Base-by-base conservation (phyloP, 1,284 basidiomycete species). In the Sutorius eximius region DNA sequence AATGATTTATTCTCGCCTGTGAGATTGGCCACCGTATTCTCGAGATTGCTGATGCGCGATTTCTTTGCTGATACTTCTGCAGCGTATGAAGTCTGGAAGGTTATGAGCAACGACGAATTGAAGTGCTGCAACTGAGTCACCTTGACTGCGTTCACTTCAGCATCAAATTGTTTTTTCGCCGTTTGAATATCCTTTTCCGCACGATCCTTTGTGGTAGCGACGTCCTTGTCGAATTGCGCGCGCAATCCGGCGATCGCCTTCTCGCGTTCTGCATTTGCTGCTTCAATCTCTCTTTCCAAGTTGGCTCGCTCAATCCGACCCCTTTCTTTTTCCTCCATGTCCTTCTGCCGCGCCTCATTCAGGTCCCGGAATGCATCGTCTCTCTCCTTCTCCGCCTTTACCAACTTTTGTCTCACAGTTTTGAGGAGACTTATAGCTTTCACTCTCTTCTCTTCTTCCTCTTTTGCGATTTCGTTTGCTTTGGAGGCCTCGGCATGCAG, bases 371-470 rank as follows among this genome's bases (percentile, higher is more conserved):
- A 51, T 1, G 78, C 75, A 56, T 95, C 93, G 53, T 96, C 94
- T 64, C 85, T 85, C 32, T 96, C 94, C 75, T 93, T 93, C 72
- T 97, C 94, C 3, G 91, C 85, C 70, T 94, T 96, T 43, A 95
- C 90, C 20, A 94, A 75, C 71, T 96, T 97, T 71, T 92, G 87
- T 49, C 95, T 77, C n/a, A 97, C 91, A 2, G 93, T 89, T 76
- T 96, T 96, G 58, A 98, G 75, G 32, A 96, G 74, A 48, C 85
- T 87, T 57, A 97, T 89, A 0, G 94, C 93, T 68, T 97, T 98
- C n/a, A 85, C 82, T 13, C 95, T 85, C 71, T 97, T 97, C 72
- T 98, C 95, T 70, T 97, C 95, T 68, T 97, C 95, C 60, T 96
- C 94, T 69, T 91, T 95, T 2, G 85, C 86, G 2, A 77, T 58